Evolutionary conservation across 2,329 filamentous ascomycete species (phyloP).

Genomic region (Colletotrichum sp.): DNA sequence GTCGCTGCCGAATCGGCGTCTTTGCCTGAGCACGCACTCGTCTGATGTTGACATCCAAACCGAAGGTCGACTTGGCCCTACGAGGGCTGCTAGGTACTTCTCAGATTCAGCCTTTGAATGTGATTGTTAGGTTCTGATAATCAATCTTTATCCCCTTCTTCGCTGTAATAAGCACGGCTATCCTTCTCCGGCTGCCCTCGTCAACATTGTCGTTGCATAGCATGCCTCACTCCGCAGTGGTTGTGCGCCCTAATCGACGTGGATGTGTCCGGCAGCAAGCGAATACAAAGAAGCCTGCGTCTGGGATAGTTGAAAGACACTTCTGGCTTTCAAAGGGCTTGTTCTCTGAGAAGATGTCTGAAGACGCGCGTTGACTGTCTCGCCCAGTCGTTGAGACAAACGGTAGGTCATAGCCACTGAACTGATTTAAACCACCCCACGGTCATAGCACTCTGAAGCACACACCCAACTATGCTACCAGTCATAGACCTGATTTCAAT

Average conservation of each 20-base stretch:
- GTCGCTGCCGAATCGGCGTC: background rate
- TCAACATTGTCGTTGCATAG: fast-evolving
- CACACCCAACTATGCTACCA: background rate
- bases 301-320: fast-evolving
- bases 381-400: background rate
- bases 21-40: background rate
- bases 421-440: background rate
- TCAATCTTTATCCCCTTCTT: fast-evolving
- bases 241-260: background rate
- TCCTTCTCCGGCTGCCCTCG: background rate
- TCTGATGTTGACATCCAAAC: background rate
- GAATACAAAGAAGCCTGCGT: fast-evolving
- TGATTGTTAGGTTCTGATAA: fast-evolving
- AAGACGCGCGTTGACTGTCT: background rate
- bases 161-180: background rate
- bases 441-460: background rate
- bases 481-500: fast-evolving
- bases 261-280: background rate
- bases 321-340: background rate
- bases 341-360: background rate
- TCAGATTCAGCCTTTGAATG: background rate
- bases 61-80: background rate
- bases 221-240: background rate
- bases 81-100: fast-evolving
- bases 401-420: background rate